Conservation (phyloP, 805 yeast species). For the Lipomyces kockii region DNA sequence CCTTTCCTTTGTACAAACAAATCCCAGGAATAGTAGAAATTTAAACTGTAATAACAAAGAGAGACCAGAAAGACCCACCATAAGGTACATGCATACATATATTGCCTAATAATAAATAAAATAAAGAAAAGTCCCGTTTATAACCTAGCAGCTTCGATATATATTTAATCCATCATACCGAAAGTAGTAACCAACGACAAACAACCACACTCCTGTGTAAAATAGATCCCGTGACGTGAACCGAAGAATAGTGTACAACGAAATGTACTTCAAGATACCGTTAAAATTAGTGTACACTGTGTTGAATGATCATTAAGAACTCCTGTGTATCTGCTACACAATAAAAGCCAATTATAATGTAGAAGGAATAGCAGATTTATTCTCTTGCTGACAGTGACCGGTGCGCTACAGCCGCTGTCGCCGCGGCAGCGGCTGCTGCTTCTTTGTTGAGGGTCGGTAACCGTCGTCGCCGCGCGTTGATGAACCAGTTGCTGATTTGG, state of each 20-base stretch:
- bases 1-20: background rate
- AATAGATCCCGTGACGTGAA: background rate
- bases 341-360: background rate
- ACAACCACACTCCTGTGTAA: background rate
- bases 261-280: background rate
- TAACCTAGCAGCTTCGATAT: background rate
- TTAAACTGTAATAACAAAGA: background rate
- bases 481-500: conserved; percentile 86
- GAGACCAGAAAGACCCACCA: background rate
- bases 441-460: conserved; percentile 48
- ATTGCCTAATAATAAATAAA: background rate
- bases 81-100: background rate
- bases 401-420: background rate
- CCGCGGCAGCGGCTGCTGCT: conserved; percentile 27
- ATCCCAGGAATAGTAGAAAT: background rate
- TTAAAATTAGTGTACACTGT: background rate
- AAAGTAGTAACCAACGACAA: background rate
- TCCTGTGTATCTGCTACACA: background rate
- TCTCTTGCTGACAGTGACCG: background rate
- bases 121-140: background rate
- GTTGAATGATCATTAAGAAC: background rate
- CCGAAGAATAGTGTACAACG: background rate
- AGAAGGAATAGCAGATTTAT: background rate
- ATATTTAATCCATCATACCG: background rate
- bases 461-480: conserved; percentile 81